Evolutionary conservation across 257 asterid genomes (phyloP).

Genomic region (Solanum ossicruentum): DNA sequence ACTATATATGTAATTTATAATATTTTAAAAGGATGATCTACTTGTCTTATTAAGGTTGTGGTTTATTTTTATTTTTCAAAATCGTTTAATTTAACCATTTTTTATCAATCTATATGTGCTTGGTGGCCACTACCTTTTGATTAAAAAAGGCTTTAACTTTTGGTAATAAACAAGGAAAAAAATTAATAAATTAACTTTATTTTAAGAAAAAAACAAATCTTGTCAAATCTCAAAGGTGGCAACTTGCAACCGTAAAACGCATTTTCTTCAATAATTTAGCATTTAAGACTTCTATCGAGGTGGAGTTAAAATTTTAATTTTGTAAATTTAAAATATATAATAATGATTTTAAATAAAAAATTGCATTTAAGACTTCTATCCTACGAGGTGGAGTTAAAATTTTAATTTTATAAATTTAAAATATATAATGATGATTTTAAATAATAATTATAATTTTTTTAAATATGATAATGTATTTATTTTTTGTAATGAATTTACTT

Average conservation of each 20-base stretch:
- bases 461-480: too few species aligned
- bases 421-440: too few species aligned
- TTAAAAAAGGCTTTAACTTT: background rate
- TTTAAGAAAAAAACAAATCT: background rate
- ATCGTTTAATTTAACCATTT: background rate
- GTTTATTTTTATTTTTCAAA: background rate
- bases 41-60: slow-evolving; percentile 4
- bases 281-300: background rate
- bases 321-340: too few species aligned
- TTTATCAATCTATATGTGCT: background rate
- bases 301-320: too few species aligned
- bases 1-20: background rate
- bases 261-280: background rate
- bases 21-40: background rate
- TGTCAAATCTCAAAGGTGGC: slow-evolving; percentile 40
- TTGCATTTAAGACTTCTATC: background rate
- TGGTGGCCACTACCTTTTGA: background rate
- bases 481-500: too few species aligned
- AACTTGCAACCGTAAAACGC: slow-evolving; percentile 44
- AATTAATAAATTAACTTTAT: background rate
- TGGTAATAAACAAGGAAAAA: background rate
- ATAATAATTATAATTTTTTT: too few species aligned
- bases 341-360: too few species aligned
- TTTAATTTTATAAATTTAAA: too few species aligned
- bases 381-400: too few species aligned